These are phyloP conservation scores for Kwoniella heveanensis DNA, from an alignment of 768 basidiomycete genomes.

Conservation along the genomic window DNA sequence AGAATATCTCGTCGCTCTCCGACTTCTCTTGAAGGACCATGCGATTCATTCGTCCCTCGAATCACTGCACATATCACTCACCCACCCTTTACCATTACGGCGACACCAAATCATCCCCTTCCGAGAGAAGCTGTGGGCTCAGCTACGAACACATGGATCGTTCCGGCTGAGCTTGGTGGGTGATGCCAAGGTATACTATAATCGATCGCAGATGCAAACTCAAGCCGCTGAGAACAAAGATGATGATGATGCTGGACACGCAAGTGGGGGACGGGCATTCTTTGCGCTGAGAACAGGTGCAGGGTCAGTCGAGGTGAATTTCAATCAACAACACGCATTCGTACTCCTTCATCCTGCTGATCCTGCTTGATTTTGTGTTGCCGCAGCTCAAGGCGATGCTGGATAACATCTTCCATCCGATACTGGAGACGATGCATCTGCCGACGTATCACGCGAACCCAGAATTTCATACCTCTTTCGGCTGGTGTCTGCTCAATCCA, in stretches of 20 bases:
- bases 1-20: not conserved
- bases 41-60: slow-evolving; percentile 17
- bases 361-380: too few species aligned
- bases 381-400: slow-evolving; percentile 66
- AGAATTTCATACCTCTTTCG: slow-evolving; percentile 84
- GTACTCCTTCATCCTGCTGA: too few species aligned
- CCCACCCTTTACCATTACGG: slow-evolving; percentile 76
- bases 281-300: slow-evolving; percentile 79
- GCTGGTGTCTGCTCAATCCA: slow-evolving; percentile 74
- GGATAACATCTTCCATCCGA: slow-evolving; percentile 64
- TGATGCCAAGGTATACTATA: slow-evolving; percentile 64
- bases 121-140: slow-evolving; percentile 17
- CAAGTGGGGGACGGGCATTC: slow-evolving; percentile 64
- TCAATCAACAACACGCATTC: too few species aligned
- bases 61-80: slow-evolving; percentile 77
- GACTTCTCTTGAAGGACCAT: slow-evolving; percentile 2
- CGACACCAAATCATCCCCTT: slow-evolving; percentile 64
- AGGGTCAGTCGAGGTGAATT: slow-evolving; percentile 72
- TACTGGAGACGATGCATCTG: slow-evolving; percentile 67
- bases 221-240: too few species aligned
- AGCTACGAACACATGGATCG: not conserved
- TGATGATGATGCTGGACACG: not conserved
- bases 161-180: slow-evolving; percentile 67
- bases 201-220: slow-evolving; percentile 58
- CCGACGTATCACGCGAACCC: slow-evolving; percentile 78